Base-by-base conservation (phyloP, 2,329 filamentous ascomycete species). In the Dactylellina sp. region DNA sequence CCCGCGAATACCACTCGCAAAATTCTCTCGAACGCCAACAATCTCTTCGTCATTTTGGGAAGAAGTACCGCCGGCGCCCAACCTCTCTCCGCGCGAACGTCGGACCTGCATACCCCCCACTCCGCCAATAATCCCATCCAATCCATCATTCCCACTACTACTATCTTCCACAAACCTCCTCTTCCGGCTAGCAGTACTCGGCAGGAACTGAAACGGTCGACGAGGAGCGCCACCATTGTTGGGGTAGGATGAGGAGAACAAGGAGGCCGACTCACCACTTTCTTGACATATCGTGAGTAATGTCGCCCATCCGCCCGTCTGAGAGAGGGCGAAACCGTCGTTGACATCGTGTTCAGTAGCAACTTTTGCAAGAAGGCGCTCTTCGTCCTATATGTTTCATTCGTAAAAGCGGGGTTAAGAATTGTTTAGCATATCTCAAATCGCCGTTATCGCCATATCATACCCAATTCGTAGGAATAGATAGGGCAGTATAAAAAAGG, bases 231-330 rank as follows among this genome's bases (percentile, higher is more conserved):
- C 12, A 6, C 32, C 28, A 64, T 56, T 37, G 25, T 52, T 68
- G 46, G 39, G 39, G 40, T 42, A 49, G 7, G 47, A 55, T 20
- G 71, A 71, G 64, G 76, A 55, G 77, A 76, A 75, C 66, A 60
- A 76, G 28, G 50, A 70, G 68, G 91, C 22, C 82, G 89, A 90
- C 91, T 97, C 93, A 96, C 93, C 92, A 87, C 92, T 93, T 88
- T 93, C 91, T 89, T 95, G 89, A 84, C 98, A 87, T 81, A 99
- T 96, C 82, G 91, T 90, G 83, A 94, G 86, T 80, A 99, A 86
- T 71, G 92, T 98, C 82, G 93, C 91, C 95, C 95, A 99, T 80
- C 95, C 95, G 80, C 90, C 87, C 78, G 91, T 93, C 78, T 92
- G 90, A 82, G 93, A 88, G 78, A 99, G 86, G 80, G 95, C 89